Percentiles rank a stretch among this genome's conserved stretches.
Conservation (phyloP, 2,329 filamentous ascomycete species). For the Trichoderma polysporum region DNA sequence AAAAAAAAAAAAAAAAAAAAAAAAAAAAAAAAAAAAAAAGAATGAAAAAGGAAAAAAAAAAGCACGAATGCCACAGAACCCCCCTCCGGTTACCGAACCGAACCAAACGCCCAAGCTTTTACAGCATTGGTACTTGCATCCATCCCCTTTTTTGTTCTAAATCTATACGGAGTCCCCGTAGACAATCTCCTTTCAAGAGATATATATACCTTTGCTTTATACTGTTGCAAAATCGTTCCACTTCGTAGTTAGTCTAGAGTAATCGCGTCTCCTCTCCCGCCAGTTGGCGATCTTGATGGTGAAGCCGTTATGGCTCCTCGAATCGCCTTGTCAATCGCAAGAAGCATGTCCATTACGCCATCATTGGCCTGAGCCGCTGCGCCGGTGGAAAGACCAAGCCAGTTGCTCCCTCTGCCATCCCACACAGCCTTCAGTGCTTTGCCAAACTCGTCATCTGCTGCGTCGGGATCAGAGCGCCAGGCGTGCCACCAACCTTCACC, state of each 20-base stretch:
- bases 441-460: conserved; percentile 38
- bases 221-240: background rate
- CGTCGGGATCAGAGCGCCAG: conserved; percentile 33
- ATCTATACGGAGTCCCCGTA: background rate
- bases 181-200: background rate
- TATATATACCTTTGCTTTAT: background rate
- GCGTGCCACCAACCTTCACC: conserved; percentile 55
- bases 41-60: too few relatives aligned
- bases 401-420: conserved; percentile 44
- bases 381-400: conserved; percentile 48
- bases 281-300: background rate
- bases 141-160: background rate
- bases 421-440: conserved; percentile 46
- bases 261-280: background rate
- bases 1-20: background rate
- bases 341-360: conserved; percentile 48
- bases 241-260: background rate
- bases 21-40: too few relatives aligned
- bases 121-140: background rate
- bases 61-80: background rate
- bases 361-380: conserved; percentile 44
- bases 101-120: background rate
- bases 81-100: background rate
- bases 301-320: conserved; percentile 30
- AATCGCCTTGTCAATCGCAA: conserved; percentile 48